phyloP scores from a whole-genome alignment of 495 filamentous ascomycete genomes.

The Filosporella fistucella region DNA sequence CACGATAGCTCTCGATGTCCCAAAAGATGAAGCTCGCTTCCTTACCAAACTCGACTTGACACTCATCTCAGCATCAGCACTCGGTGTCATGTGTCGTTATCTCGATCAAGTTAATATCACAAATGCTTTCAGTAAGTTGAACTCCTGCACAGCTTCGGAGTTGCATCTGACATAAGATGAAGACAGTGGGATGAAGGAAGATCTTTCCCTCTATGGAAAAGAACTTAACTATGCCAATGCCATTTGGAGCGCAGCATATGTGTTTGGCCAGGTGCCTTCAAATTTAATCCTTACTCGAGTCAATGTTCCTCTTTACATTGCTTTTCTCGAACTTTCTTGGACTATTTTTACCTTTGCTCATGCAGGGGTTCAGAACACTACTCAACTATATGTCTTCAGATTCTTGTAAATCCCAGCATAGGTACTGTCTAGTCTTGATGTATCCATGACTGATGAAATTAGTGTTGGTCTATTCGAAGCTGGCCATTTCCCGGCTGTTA shows the following conservation, averaged over 20 bases:
- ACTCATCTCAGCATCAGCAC: constrained; percentile 11
- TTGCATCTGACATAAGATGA: constrained; percentile 2
- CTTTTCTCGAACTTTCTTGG: constrained; percentile 7
- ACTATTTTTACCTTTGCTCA: constrained; percentile 9
- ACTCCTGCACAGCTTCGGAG: background rate
- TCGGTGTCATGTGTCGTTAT: constrained; percentile 12
- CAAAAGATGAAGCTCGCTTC: constrained; percentile 12
- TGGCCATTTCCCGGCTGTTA: constrained; percentile 6
- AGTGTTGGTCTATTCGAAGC: constrained; percentile 12
- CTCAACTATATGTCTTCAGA: constrained; percentile 5
- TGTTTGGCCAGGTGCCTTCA: constrained; percentile 49
- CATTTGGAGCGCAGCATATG: constrained; percentile 29
- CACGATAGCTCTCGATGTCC: constrained; percentile 8
- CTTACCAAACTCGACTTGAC: constrained; percentile 14
- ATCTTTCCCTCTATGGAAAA: constrained; percentile 49
- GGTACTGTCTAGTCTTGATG: background rate
- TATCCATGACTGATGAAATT: background rate
- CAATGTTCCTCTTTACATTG: constrained; percentile 9
- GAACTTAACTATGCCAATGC: constrained; percentile 40
- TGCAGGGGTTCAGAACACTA: background rate
- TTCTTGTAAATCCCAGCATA: constrained; percentile 1
- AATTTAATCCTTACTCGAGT: constrained; percentile 12
- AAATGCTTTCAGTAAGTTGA: constrained; percentile 11
- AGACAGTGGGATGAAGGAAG: constrained; percentile 55
- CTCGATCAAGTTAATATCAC: constrained; percentile 14